Base-by-base conservation (phyloP, 495 filamentous ascomycete species). In the Tuber borchii region DNA sequence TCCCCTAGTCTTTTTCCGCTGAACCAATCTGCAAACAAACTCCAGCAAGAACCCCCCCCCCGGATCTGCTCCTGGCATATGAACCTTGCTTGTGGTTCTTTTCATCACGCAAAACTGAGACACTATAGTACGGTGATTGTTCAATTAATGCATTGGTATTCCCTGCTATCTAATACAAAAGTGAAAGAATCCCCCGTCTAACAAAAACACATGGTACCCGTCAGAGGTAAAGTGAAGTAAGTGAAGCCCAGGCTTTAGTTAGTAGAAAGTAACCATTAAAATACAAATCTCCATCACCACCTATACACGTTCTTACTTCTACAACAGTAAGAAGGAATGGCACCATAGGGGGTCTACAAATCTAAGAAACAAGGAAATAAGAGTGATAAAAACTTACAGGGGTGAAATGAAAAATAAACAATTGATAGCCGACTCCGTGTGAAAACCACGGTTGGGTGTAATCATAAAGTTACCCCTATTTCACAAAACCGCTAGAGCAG, bases 241-340 rank as follows among this genome's bases (percentile, higher is more conserved):
- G n/a, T 19, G 56, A 65, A 65, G 26, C 6, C 26, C 26, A 8
- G 31, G 17, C 22, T 45, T 46, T 22, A 31, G 71, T 34, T 45
- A 37, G 45, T 37, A 74, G 44, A 45, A 20, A 16, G 20, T 74
- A 43, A 31, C 31, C 19, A 44, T 74, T 56, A 71, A 71, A 46
- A 74, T 46, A 74, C 26, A 74, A 71, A 37, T 9, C 22, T 39
- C 48, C n/a, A 31, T 48, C 3, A 44, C 51, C 39, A 44, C 39
- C 26, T 65, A 1, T 34, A 65, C 16, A 26, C n/a, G 16, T 12
- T 12, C 56, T 61, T 20, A 31, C 51, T 19, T 74, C 26, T 16
- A 26, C 17, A 2, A 31, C 6, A 31, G 69, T 65, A 34, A 43
- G 20, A 34, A 19, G 73, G 56, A 19, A 39, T 19, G 20, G 48